Evolutionary conservation across 2,329 filamentous ascomycete genomes (phyloP).

Genomic region (Talaromyces sp.): DNA sequence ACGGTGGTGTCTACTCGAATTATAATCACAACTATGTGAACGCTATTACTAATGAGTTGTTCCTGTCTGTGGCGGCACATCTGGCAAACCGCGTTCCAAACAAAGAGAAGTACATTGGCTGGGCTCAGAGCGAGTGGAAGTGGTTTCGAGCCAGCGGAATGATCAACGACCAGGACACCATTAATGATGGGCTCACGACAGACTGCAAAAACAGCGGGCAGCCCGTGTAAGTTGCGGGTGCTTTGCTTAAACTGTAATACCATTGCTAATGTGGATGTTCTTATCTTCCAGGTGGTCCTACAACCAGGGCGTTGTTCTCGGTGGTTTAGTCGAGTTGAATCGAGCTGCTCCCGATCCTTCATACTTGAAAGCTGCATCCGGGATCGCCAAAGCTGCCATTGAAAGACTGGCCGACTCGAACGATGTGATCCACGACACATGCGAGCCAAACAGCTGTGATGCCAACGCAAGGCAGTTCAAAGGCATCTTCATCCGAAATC

Average conservation of each 20-base stretch:
- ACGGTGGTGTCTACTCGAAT: background rate
- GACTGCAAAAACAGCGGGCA: too few relatives aligned
- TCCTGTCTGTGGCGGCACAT: background rate
- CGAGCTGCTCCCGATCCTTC: background rate
- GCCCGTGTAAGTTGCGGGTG: too few relatives aligned
- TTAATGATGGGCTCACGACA: background rate
- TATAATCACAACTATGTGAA: background rate
- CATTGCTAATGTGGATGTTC: too few relatives aligned
- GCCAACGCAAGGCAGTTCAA: background rate
- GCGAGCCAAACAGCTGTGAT: background rate
- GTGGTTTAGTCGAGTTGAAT: background rate
- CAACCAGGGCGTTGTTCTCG: background rate
- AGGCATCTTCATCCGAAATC: background rate
- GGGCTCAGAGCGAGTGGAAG: background rate
- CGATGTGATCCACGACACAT: background rate
- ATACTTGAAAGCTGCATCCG: background rate
- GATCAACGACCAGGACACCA: background rate
- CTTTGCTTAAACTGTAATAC: too few relatives aligned
- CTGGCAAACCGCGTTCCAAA: background rate
- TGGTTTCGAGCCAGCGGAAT: background rate
- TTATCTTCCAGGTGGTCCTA: background rate
- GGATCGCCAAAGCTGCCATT: background rate
- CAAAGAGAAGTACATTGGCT: background rate
- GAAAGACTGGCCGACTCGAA: background rate
- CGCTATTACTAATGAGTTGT: background rate